Evolutionary conservation across 2,329 filamentous ascomycete genomes (phyloP).

Genomic region (Epichloe sylvatica): DNA sequence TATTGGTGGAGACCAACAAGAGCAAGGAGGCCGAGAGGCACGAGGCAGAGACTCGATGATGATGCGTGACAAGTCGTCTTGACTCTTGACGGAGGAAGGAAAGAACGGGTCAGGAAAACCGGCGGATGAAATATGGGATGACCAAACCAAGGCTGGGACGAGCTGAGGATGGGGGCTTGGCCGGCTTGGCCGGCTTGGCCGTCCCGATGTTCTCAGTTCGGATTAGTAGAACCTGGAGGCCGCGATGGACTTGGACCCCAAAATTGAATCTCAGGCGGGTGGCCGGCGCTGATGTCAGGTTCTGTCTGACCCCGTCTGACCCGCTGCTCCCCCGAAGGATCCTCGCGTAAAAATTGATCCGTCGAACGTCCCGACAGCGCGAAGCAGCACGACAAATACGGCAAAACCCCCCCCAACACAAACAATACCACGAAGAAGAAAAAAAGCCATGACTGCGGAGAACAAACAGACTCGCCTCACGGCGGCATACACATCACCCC

Average conservation of each 20-base stretch:
- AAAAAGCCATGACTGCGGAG: not conserved
- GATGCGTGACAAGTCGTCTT: too few species aligned
- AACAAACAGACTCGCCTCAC: conserved; percentile 18
- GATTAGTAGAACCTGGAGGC: not conserved
- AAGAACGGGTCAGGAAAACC: too few species aligned
- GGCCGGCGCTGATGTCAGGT: not conserved
- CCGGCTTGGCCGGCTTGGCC: too few species aligned
- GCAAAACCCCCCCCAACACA: not conserved
- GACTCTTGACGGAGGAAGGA: too few species aligned
- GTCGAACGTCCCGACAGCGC: too few species aligned
- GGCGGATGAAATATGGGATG: too few species aligned
- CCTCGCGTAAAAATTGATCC: too few species aligned
- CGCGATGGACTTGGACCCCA: not conserved
- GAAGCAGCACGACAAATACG: not conserved
- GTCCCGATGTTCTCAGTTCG: not conserved
- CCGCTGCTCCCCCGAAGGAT: not conserved
- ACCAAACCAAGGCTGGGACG: not conserved
- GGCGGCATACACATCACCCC: conserved; percentile 41
- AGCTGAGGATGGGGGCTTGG: not conserved
- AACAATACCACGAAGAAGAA: not conserved
- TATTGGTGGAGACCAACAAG: not conserved
- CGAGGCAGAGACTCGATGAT: too few species aligned
- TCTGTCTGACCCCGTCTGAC: not conserved
- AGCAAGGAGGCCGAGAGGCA: not conserved
- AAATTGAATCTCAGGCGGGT: too few species aligned